Evolutionary conservation across 768 basidiomycete genomes (phyloP), one percentile per base, ranked within the genome.

Genomic region (Naematelia aurantialba): DNA sequence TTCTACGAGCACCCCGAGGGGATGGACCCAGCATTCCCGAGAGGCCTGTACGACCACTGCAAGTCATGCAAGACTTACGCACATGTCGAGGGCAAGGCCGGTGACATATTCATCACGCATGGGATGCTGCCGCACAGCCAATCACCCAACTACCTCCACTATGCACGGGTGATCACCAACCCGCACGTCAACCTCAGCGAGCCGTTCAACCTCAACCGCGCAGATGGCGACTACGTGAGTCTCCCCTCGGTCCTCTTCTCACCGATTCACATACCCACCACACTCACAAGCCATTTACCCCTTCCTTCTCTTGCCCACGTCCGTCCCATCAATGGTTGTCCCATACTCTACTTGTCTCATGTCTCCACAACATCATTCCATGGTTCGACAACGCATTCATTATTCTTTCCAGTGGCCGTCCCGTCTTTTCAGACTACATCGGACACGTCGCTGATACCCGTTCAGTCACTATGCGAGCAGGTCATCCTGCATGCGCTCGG

Each of bases 101-200:
- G 68, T 1, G 68, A 69, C 30, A 56, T 62, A 14, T 59, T 69
- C 45, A 56, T 69, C 42, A 61, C 57, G 21, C 60, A 68, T 44
- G 63, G 52, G 19, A 30, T 62, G 5, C 30, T 62, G 17, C 65
- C 62, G 2, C 68, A 69, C 50, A 39, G 62, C 2, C 39, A 49
- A 22, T 52, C 59, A 14, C 61, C 45, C 13, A 69, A 69, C 50
- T 58, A 67, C 44, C 49, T 64, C 26, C 62, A 60, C 44, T 66
- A 67, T 45, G 48, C 62, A 10, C n/a, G 68, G 44, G 59, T 67
- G 29, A 69, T 69, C 58, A 64, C 65, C 11, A 69, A 69, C 54
- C 68, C 68, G 1, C 68, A 69, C 44, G 58, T 63, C 4, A 59
- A 59, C 29, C 55, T 69, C 11, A 30, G 42, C 14, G 62, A 62